Base-by-base conservation (phyloP, 768 basidiomycete genomes). In the Boletus edulis region DNA sequence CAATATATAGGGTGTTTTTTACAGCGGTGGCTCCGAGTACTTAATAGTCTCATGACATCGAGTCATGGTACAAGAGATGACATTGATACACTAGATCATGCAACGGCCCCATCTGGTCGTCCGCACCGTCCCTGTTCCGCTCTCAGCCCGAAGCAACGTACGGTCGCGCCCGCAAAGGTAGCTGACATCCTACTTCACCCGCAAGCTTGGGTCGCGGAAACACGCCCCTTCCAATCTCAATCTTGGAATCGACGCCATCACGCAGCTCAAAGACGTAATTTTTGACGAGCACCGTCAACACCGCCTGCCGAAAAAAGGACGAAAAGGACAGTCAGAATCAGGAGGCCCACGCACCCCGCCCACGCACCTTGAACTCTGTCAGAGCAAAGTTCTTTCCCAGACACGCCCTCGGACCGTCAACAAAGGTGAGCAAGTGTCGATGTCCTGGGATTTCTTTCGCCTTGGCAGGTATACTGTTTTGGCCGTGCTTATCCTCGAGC, bases 391-490 rank as follows among this genome's bases (percentile, higher is more conserved):
- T 56, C 52, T 73, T 76, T 1, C 81, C 81, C 17, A 81, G 56
- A 65, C 81, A 83, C 4, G 67, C 74, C 49, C 78, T 67, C 6
- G 79, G 77, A 0, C 81, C 81, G 60, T 80, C 79, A 4, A 70
- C 68, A 60, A 83, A 83, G 0, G 77, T 77, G n/a, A 82, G 67
- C 18, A 81, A 62, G 61, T 82, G 80, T 0, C 75, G 73, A 57
- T 81, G 70, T 5, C 80, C 81, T 60, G 75, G 75, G 5, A 81
- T 70, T 24, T 75, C 74, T 44, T 75, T 75, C 0, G 76, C 73
- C 14, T 62, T 56, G 42, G 38, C 37, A n/a, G 60, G 54, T 12
- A 57, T 56, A 0, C 67, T 63, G 14, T 67, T 65, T 11, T 56
- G 24, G 1, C 34, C 51, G 14, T 67, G 65, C 17, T 65, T 9